Conservation (phyloP, 2,329 filamentous ascomycete genomes). For the Alternaria postmessia region DNA sequence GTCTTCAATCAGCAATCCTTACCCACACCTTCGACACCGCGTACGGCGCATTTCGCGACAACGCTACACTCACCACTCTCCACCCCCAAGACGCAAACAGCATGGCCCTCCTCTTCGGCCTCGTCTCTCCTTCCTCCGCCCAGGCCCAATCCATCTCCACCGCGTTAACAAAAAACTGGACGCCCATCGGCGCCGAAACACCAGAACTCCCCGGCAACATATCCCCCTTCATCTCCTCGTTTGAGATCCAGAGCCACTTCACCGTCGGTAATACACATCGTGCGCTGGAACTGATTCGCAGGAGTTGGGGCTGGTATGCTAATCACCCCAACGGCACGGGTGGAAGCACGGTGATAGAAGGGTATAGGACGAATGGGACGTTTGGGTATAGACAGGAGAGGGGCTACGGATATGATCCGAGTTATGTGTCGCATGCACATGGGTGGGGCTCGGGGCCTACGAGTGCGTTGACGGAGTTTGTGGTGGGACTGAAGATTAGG, state of each 20-base stretch:
- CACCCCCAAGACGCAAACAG: conserved; percentile 36
- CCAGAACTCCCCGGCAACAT: conserved; percentile 50
- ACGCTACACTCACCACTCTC: conserved; percentile 24
- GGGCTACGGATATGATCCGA: conserved; percentile 45
- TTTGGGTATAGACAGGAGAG: conserved; percentile 45
- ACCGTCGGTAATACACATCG: conserved; percentile 24
- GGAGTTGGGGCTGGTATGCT: conserved; percentile 43
- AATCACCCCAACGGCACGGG: conserved; percentile 45
- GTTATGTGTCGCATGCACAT: conserved; percentile 48
- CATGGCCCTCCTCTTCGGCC: conserved; percentile 32
- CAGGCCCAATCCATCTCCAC: conserved; percentile 21
- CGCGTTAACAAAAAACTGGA: conserved; percentile 34
- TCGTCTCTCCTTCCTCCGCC: conserved; percentile 21
- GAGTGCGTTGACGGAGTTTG: conserved; percentile 14
- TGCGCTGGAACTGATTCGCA: conserved; percentile 41
- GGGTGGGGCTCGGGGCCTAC: conserved; percentile 46
- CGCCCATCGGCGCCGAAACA: conserved; percentile 39
- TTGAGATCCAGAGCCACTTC: conserved; percentile 49
- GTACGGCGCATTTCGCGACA: conserved; percentile 25
- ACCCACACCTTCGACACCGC: conserved; percentile 18
- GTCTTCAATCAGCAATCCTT: conserved; percentile 8
- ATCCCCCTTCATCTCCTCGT: conserved; percentile 47
- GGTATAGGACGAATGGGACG: conserved; percentile 49
- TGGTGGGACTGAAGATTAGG: conserved; percentile 12
- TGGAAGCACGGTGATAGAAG: conserved; percentile 47